Evolutionary conservation across 768 basidiomycete genomes (phyloP).

Genomic region (Punctularia strigosozonata): DNA sequence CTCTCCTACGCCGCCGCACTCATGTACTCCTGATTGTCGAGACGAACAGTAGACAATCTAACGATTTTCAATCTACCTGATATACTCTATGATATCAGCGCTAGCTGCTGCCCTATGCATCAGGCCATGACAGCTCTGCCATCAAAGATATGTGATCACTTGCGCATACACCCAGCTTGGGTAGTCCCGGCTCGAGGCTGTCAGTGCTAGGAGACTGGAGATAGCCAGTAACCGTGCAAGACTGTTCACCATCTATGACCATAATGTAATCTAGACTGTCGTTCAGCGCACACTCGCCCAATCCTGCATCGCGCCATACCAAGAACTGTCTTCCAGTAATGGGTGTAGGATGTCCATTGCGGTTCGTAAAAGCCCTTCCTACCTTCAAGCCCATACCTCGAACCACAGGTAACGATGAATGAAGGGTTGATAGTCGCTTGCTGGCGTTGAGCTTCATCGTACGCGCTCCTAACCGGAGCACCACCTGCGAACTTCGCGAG

Average conservation of each 20-base stretch:
- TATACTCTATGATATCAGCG: background rate
- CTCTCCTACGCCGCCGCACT: too few relatives aligned
- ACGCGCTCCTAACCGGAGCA: constrained; percentile 46
- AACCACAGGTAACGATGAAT: background rate
- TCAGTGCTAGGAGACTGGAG: constrained; percentile 48
- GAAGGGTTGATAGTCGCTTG: constrained; percentile 8
- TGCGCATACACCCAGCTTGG: constrained; percentile 66
- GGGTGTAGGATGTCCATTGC: constrained; percentile 81
- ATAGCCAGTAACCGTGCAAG: constrained; percentile 34
- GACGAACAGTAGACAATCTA: too few relatives aligned
- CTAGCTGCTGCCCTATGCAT: background rate
- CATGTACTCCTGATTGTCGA: too few relatives aligned
- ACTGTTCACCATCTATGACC: constrained; percentile 32
- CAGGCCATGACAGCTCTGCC: constrained; percentile 37
- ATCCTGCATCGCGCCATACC: too few relatives aligned
- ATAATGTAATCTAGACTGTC: constrained; percentile 81
- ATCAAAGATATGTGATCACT: constrained; percentile 82
- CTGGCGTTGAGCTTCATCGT: constrained; percentile 37
- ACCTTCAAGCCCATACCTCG: constrained; percentile 3
- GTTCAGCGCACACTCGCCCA: too few relatives aligned
- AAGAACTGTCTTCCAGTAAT: constrained; percentile 74
- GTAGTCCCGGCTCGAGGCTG: constrained; percentile 62
- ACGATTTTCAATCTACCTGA: too few relatives aligned
- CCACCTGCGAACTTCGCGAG: constrained; percentile 30
- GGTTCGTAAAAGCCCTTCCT: constrained; percentile 60